Evolutionary conservation across 495 filamentous ascomycete species (phyloP).

Genomic region (Neurospora sp.): DNA sequence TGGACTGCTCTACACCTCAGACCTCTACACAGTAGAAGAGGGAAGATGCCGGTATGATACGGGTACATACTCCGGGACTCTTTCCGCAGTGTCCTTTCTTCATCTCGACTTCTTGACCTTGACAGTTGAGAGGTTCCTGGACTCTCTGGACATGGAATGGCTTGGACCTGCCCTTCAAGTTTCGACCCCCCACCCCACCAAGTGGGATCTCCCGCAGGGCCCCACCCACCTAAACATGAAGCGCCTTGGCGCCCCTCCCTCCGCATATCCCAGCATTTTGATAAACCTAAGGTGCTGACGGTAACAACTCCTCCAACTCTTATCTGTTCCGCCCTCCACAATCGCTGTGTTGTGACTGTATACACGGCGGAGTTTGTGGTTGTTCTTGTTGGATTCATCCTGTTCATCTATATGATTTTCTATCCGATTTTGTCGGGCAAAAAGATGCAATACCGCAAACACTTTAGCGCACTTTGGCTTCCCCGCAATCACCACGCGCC

Average conservation of each 20-base stretch:
- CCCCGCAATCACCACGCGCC: background rate
- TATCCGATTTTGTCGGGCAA: background rate
- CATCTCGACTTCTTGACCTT: background rate
- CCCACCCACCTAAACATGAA: background rate
- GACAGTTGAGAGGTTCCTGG: background rate
- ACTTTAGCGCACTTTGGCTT: background rate
- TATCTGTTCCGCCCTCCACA: background rate
- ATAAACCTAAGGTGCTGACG: background rate
- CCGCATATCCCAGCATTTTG: background rate
- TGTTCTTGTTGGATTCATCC: background rate
- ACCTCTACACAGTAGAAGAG: background rate
- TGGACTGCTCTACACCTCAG: background rate
- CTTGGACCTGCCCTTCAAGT: background rate
- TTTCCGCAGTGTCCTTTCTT: background rate
- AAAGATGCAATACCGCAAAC: background rate
- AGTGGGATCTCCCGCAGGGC: background rate
- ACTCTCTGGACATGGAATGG: background rate
- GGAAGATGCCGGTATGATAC: background rate
- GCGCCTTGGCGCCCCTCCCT: background rate
- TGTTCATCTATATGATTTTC: background rate
- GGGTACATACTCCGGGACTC: background rate
- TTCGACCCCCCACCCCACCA: background rate
- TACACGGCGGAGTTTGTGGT: background rate
- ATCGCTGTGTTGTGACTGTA: background rate
- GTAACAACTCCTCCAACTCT: background rate